Evolutionary conservation across 306 rosid genomes (phyloP), one percentile per base, ranked within the genome.

Genomic region (Gastrolobium villosum): DNA sequence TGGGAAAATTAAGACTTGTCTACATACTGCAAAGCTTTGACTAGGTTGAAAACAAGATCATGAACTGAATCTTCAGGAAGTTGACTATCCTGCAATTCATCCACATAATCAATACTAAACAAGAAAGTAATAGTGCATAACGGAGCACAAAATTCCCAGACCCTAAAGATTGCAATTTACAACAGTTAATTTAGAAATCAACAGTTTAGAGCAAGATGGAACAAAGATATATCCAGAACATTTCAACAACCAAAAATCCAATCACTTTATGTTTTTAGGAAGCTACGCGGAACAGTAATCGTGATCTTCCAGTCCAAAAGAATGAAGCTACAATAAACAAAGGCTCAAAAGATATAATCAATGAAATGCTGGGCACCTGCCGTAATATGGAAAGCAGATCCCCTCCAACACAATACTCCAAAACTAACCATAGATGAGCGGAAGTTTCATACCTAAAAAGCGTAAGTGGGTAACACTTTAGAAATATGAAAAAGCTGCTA

Each of bases 371-470:
- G 26, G 14, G 28, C 82, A 95, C 99, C 99, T 95, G 98, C 74
- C 85, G 91, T 73, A 95, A 84, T 68, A 95, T 78, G 78, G 96
- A 78, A 87, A 91, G 88, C 70, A 95, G 74, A 87, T 95, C 93
- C 60, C 99, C 99, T 52, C 99, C 99, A 15, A 95, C 98, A 74
- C 98, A 95, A 64, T 93, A 95, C 87, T 95, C 99, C 85, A 95
- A 82, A 55, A 95, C 94, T 78, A 95, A 84, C 99, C 99, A 95
- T 81, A 95, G 70, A 85, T 95, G 99, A 84, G 99, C 99, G 49
- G 98, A 91, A 37, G 98, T 95, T 87, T 93, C 98, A 54, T 95
- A 95, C 99, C 99, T 95, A 79, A 84, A 82, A 79, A 54, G 52
- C 62, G 77, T 43, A 80, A 78, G 53, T 69, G 59, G 32, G 74